Conservation (phyloP, 176 grass and related monocot species). For the Carex parvula region DNA sequence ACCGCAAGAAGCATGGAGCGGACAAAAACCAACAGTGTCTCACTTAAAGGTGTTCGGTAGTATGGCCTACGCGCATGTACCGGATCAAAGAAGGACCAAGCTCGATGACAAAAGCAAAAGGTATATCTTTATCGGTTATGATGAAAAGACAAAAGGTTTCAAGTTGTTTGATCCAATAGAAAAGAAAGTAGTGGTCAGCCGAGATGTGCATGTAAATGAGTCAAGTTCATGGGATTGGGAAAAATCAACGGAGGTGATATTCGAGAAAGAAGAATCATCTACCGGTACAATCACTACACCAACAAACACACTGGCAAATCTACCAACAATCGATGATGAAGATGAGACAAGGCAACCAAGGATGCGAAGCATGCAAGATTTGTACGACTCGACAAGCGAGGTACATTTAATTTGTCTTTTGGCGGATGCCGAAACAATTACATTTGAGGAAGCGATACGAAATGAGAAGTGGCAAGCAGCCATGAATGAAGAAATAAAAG, state of each 20-base stretch:
- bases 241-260: too few species aligned
- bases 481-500: too few species aligned
- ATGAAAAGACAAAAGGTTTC: not conserved
- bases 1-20: too few species aligned
- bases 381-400: not conserved
- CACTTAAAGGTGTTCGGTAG: too few species aligned
- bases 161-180: not conserved
- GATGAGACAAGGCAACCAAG: not conserved
- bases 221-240: too few species aligned
- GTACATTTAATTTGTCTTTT: not conserved
- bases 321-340: slow-evolving; percentile 1
- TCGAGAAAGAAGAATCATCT: too few species aligned
- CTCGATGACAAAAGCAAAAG: not conserved
- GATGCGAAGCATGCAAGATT: not conserved
- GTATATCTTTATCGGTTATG: not conserved
- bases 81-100: too few species aligned
- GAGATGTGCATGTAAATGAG: too few species aligned
- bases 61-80: too few species aligned
- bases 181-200: not conserved
- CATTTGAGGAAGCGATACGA: too few species aligned
- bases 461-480: too few species aligned
- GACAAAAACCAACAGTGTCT: too few species aligned
- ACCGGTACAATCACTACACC: not conserved
- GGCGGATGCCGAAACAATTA: not conserved
- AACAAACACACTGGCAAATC: not conserved